A percentile compares a stretch with the other conserved stretches of the same genome.
Conservation (phyloP, 345 rosid species). For the Moricandia arvensis region DNA sequence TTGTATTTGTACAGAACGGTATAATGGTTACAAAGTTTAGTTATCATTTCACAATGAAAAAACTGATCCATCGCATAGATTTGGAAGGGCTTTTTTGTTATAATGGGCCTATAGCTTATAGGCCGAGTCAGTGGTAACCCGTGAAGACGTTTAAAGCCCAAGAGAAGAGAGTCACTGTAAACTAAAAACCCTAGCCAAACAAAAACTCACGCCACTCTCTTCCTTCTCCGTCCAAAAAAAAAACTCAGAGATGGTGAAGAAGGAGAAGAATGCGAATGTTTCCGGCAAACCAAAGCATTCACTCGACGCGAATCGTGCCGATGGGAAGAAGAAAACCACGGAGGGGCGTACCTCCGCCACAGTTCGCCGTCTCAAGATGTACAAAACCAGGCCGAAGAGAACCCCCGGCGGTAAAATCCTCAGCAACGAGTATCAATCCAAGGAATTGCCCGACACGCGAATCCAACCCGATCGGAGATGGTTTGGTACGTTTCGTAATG, state of each 20-base stretch:
- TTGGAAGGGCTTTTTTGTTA: too few species aligned
- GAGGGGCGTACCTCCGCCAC: constrained; percentile 63
- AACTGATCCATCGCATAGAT: too few species aligned
- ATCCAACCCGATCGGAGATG: constrained; percentile 87
- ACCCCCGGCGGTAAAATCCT: constrained; percentile 54
- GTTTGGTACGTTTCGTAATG: constrained; percentile 55
- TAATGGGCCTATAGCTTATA: too few species aligned
- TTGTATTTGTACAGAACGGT: too few species aligned
- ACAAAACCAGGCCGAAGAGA: constrained; percentile 61
- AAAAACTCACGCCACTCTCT: background rate
- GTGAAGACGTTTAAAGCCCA: too few species aligned
- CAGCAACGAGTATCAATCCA: constrained; percentile 68
- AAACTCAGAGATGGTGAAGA: constrained; percentile 40
- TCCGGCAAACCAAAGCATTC: constrained; percentile 94
- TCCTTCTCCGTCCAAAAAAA: background rate
- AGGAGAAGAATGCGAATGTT: constrained; percentile 61
- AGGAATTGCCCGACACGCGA: constrained; percentile 71
- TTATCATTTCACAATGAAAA: too few species aligned
- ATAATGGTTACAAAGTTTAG: too few species aligned
- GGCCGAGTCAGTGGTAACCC: too few species aligned
- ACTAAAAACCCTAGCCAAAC: constrained; percentile 27
- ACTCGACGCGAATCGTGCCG: constrained; percentile 73
- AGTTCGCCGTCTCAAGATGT: constrained; percentile 89
- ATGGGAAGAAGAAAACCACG: constrained; percentile 45
- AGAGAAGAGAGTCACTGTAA: background rate